Percentiles rank a stretch among this genome's conserved stretches.
Evolutionary conservation across 1,284 basidiomycete genomes (phyloP).

Genomic region (Porodaedalea pini): DNA sequence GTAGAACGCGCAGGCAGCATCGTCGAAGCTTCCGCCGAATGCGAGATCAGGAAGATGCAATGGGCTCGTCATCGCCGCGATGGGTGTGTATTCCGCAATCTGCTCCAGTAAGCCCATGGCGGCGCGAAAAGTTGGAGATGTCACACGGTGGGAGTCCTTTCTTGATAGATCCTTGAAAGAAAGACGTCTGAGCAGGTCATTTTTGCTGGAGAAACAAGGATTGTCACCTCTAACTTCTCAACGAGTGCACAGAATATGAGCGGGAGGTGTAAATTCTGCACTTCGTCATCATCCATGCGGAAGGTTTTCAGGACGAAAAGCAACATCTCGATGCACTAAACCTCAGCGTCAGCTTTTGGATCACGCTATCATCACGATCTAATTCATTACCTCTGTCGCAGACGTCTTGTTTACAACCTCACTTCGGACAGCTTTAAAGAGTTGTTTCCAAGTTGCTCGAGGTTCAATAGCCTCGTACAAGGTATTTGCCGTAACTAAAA

Average conservation of each 20-base stretch:
- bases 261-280: constrained; percentile 76
- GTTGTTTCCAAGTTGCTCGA: constrained; percentile 77
- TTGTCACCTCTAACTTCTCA: constrained; percentile 55
- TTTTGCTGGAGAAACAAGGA: constrained; percentile 2
- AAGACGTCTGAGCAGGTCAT: constrained; percentile 14
- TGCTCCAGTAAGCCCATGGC: constrained; percentile 51
- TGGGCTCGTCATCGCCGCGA: constrained; percentile 19
- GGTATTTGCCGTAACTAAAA: constrained; percentile 82
- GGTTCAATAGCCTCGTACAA: constrained; percentile 94
- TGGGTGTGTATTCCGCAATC: constrained; percentile 50
- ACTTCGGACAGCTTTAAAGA: constrained; percentile 54
- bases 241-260: constrained; percentile 64
- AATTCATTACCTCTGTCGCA: constrained; percentile 42
- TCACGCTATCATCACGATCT: not conserved
- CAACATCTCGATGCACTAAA: constrained; percentile 58
- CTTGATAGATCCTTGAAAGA: constrained; percentile 33
- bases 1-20: constrained; percentile 19
- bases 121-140: constrained; percentile 39
- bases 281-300: constrained; percentile 77
- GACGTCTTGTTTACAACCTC: constrained; percentile 46
- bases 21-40: constrained; percentile 20
- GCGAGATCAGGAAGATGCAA: constrained; percentile 19
- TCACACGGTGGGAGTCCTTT: constrained; percentile 33
- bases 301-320: constrained; percentile 72
- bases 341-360: not conserved